These are phyloP conservation scores for Sarocladium oryzae DNA, from an alignment of 2,329 filamentous ascomycete species.

Conservation along the genomic window DNA sequence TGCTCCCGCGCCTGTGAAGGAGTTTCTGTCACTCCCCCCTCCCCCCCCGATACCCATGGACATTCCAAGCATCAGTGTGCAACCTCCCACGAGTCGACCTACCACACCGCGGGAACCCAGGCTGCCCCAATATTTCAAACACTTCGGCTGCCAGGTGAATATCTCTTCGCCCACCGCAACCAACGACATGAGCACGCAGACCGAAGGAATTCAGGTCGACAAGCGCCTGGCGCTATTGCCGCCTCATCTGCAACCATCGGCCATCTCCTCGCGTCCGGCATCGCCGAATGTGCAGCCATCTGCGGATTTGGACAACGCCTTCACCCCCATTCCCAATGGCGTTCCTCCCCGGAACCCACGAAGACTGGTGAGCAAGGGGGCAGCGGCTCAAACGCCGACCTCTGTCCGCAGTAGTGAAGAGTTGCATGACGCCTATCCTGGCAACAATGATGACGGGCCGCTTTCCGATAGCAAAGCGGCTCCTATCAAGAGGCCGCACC, in stretches of 20 bases:
- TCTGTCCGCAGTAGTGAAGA: slow-evolving; percentile 29
- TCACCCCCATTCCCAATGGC: slow-evolving; percentile 46
- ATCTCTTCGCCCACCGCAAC: slow-evolving; percentile 13
- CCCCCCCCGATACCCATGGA: slow-evolving; percentile 36
- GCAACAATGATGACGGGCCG: slow-evolving; percentile 75
- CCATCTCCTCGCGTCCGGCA: slow-evolving; percentile 56
- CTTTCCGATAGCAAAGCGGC: slow-evolving; percentile 49
- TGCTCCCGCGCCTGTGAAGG: slow-evolving; percentile 8
- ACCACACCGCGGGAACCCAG: slow-evolving; percentile 66
- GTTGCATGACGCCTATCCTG: slow-evolving; percentile 60
- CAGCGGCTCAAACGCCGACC: slow-evolving; percentile 30
- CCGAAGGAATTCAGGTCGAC: slow-evolving; percentile 84
- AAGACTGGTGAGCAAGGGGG: slow-evolving; percentile 41
- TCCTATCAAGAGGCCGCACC: slow-evolving; percentile 61
- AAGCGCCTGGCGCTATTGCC: slow-evolving; percentile 69
- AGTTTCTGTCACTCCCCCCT: slow-evolving; percentile 17
- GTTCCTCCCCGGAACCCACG: slow-evolving; percentile 52
- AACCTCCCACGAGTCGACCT: slow-evolving; percentile 81
- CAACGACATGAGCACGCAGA: slow-evolving; percentile 56
- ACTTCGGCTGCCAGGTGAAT: slow-evolving; percentile 74
- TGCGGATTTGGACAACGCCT: slow-evolving; percentile 31
- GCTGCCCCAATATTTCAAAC: slow-evolving; percentile 76
- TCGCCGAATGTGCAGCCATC: slow-evolving; percentile 38
- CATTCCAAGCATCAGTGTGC: slow-evolving; percentile 85
- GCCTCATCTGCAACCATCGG: slow-evolving; percentile 70